These are phyloP conservation scores for Neurospora sp. DNA, from an alignment of 2,329 filamentous ascomycete species.

Conservation along the genomic window DNA sequence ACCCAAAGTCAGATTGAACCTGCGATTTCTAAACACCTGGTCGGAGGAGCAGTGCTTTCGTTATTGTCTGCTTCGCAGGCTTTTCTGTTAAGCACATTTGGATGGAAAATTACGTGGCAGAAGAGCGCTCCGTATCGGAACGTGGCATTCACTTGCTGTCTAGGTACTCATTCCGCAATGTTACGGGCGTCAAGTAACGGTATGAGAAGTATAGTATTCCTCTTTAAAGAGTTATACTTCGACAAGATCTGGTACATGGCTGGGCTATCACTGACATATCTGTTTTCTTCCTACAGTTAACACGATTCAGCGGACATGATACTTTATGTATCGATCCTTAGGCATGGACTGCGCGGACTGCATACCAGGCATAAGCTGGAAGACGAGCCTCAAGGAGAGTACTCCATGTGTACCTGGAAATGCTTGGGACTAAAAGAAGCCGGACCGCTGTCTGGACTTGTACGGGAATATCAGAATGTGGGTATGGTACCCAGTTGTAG, in stretches of 20 bases:
- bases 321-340: neutral
- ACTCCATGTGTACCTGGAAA: no score
- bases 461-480: no score
- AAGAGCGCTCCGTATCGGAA: neutral
- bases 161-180: neutral
- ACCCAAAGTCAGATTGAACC: neutral
- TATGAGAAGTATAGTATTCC: fast-evolving
- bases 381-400: neutral
- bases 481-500: no score
- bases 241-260: neutral
- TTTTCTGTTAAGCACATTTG: fast-evolving
- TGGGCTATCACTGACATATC: fast-evolving
- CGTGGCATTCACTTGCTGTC: neutral
- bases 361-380: neutral
- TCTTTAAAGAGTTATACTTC: neutral
- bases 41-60: neutral
- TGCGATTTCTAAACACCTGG: neutral
- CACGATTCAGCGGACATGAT: neutral
- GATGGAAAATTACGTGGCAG: neutral
- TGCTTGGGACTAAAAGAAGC: no score
- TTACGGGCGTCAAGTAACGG: neutral
- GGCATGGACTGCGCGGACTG: neutral
- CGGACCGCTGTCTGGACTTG: no score
- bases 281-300: neutral
- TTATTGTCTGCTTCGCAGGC: neutral